phyloP scores from a whole-genome alignment of 768 basidiomycete species.

The Trametopsis cervina region DNA sequence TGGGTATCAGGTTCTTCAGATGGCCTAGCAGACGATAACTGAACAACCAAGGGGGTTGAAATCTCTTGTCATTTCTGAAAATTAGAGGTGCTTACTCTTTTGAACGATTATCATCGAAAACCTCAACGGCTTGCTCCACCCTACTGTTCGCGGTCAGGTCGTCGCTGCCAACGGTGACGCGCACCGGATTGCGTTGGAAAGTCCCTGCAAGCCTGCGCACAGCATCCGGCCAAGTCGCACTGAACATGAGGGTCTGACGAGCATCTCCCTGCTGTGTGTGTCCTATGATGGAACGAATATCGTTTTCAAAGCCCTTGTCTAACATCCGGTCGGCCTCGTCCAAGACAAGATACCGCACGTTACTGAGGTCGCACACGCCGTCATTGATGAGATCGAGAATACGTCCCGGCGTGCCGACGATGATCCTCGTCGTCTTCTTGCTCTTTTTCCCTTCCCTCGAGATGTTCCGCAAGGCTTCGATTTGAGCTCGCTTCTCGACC shows the following conservation, averaged over 20 bases:
- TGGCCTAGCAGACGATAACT: slow-evolving; percentile 57
- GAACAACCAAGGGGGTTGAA: background rate
- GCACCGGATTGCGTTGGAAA: slow-evolving; percentile 78
- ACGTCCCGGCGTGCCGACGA: slow-evolving; percentile 94
- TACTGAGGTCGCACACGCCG: slow-evolving; percentile 71
- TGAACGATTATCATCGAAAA: slow-evolving; percentile 75
- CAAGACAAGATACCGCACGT: slow-evolving; percentile 86
- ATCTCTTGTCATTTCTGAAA: background rate
- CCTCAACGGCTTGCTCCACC: slow-evolving; percentile 90
- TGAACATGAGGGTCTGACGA: slow-evolving; percentile 95
- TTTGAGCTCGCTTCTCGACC: slow-evolving; percentile 84
- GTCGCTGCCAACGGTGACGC: slow-evolving; percentile 93
- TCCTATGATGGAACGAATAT: slow-evolving; percentile 86
- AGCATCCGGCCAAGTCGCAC: slow-evolving; percentile 97
- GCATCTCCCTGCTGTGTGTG: slow-evolving; percentile 57
- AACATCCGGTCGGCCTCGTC: slow-evolving; percentile 99
- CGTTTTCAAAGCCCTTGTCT: slow-evolving; percentile 97
- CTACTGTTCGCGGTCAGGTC: slow-evolving; percentile 91
- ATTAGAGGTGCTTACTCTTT: slow-evolving; percentile 64
- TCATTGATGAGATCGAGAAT: slow-evolving; percentile 89
- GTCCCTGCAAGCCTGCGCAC: slow-evolving; percentile 84
- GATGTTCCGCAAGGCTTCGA: slow-evolving; percentile 54
- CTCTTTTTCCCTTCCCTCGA: slow-evolving; percentile 42
- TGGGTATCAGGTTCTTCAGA: slow-evolving; percentile 49
- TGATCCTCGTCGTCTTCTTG: slow-evolving; percentile 48